These are phyloP conservation scores for Fraxinus latifolia DNA, from an alignment of 305 asterid genomes.

Conservation along the genomic window DNA sequence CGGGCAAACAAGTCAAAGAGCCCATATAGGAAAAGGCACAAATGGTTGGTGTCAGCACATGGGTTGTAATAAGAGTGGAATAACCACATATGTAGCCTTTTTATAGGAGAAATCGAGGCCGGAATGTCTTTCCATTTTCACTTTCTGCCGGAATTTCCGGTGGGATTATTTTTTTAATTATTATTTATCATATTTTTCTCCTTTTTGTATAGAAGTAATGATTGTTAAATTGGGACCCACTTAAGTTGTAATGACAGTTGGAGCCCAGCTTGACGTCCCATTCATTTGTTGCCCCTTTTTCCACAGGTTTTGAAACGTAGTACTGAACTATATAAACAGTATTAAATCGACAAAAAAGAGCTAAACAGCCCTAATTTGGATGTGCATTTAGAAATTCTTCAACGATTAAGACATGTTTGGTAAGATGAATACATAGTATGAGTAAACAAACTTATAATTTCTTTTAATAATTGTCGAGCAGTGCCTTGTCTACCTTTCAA, in stretches of 20 bases:
- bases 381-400: neutral
- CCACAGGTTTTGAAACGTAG: neutral
- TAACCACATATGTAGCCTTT: neutral
- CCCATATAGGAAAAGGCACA: neutral
- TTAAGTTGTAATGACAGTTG: neutral
- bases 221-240: neutral
- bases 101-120: neutral
- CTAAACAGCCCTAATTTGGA: neutral
- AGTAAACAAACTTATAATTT: neutral
- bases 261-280: neutral
- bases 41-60: neutral
- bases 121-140: constrained; percentile 6
- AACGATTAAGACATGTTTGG: neutral
- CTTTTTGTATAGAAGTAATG: neutral
- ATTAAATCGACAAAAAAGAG: neutral
- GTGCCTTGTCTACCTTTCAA: neutral
- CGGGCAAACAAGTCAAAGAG: neutral
- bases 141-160: constrained; percentile 43
- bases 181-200: neutral
- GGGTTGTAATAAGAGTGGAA: neutral
- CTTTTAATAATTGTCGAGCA: neutral
- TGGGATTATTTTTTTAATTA: neutral
- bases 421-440: neutral
- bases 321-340: neutral
- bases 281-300: neutral